phyloP scores from a whole-genome alignment of 805 yeast species.

The Barnettozyma sucrosica region DNA sequence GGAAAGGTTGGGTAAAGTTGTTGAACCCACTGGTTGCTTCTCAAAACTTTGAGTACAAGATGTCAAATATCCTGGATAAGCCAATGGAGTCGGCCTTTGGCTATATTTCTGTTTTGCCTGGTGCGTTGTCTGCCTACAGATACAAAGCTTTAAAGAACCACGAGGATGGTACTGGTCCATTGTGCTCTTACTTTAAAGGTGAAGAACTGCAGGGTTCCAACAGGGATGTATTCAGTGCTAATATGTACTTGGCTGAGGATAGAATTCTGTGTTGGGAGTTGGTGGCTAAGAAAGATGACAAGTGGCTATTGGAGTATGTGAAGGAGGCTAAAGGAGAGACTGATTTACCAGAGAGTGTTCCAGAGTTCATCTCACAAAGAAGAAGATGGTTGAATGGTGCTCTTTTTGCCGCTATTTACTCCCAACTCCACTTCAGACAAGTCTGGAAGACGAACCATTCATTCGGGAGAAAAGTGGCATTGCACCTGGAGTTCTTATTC shows the following conservation, averaged over 20 bases:
- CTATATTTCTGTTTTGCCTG: conserved; percentile 89
- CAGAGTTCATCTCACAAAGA: conserved; percentile 94
- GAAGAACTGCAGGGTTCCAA: conserved; percentile 52
- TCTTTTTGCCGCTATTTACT: conserved; percentile 89
- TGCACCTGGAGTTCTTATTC: conserved; percentile 84
- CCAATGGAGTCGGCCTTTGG: conserved; percentile 93
- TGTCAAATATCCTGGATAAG: conserved; percentile 93
- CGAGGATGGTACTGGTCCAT: conserved; percentile 89
- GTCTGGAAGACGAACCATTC: conserved; percentile 91
- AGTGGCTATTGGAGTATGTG: conserved; percentile 89
- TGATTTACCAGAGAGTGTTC: conserved; percentile 89
- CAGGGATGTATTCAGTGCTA: conserved; percentile 86
- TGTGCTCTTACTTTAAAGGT: conserved; percentile 84
- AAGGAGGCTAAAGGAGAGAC: conserved; percentile 93
- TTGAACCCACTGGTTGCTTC: conserved; percentile 92
- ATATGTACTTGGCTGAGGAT: conserved; percentile 96
- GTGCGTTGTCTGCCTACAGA: conserved; percentile 92
- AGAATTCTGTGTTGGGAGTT: conserved; percentile 95
- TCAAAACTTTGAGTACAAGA: conserved; percentile 92
- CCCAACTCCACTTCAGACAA: conserved; percentile 78
- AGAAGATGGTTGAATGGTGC: conserved; percentile 99
- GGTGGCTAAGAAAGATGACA: conserved; percentile 75
- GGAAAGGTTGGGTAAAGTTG: conserved; percentile 75
- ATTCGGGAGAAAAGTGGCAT: conserved; percentile 63
- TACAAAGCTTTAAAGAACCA: conserved; percentile 81